Percentiles rank a stretch among this genome's conserved stretches.
Conservation (phyloP, 306 rosid genomes). For the Acacia confusa region DNA sequence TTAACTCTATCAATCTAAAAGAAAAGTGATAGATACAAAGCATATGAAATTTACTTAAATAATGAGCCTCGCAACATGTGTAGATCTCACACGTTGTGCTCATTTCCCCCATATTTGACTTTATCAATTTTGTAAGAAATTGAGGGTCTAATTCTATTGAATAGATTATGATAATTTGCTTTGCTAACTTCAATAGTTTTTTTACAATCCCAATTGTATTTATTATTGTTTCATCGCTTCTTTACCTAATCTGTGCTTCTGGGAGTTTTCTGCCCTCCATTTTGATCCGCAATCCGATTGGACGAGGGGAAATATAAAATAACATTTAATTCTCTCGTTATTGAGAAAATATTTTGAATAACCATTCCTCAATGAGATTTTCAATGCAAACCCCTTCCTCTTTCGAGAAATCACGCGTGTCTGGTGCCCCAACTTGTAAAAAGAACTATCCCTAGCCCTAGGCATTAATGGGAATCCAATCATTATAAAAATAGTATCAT, state of each 20-base stretch:
- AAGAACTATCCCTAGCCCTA: neutral
- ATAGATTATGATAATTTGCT: neutral
- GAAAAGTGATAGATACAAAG: neutral
- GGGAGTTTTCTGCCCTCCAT: neutral
- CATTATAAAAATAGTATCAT: neutral
- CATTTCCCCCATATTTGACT: neutral
- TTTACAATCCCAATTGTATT: neutral
- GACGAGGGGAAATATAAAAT: neutral
- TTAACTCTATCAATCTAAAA: neutral
- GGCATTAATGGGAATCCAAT: neutral
- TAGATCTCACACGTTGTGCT: neutral
- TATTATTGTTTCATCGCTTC: neutral
- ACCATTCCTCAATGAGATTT: neutral
- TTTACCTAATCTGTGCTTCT: neutral
- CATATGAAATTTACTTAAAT: neutral
- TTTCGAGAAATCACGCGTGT: neutral
- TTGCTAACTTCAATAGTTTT: neutral
- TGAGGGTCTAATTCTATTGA: neutral
- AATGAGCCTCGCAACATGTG: neutral
- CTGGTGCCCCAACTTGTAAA: neutral
- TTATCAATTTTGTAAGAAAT: neutral
- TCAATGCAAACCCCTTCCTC: neutral
- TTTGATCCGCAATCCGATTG: neutral
- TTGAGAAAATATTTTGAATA: neutral
- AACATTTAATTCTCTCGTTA: neutral